phyloP scores from a whole-genome alignment of 192 early-diverging fungal species.

The Umbelopsis vinacea region DNA sequence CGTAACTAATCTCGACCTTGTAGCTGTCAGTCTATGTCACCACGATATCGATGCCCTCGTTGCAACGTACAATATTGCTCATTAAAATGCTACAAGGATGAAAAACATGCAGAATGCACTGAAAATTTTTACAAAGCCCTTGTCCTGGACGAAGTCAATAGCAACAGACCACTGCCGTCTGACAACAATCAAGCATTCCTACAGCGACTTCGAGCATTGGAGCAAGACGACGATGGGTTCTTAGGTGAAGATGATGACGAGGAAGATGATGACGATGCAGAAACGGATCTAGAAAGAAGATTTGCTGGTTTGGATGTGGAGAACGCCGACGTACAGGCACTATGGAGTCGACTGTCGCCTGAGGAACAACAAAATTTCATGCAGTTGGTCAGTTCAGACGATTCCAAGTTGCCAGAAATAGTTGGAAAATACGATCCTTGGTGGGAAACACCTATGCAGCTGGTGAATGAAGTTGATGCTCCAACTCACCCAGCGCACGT shows the following conservation, averaged over 20 bases:
- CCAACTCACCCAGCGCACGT: neutral
- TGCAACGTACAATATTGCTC: constrained; percentile 73
- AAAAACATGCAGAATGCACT: constrained; percentile 39
- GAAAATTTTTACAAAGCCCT: constrained; percentile 67
- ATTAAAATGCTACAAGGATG: constrained; percentile 63
- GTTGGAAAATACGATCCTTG: neutral
- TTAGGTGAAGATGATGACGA: constrained; percentile 32
- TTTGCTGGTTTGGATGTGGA: constrained; percentile 55
- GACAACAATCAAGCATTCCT: constrained; percentile 57
- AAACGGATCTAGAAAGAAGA: constrained; percentile 43
- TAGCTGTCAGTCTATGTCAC: constrained; percentile 60
- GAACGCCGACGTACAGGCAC: constrained; percentile 43
- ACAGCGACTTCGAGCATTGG: constrained; percentile 53
- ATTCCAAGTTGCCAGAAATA: neutral
- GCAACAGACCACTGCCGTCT: constrained; percentile 13
- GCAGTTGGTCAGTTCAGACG: neutral
- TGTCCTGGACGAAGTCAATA: constrained; percentile 57
- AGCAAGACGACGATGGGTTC: constrained; percentile 44
- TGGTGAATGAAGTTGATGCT: constrained; percentile 4
- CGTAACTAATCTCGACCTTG: neutral
- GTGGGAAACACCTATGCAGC: neutral
- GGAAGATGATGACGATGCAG: constrained; percentile 33
- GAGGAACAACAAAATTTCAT: constrained; percentile 54
- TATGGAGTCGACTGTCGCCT: constrained; percentile 52
- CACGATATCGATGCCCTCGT: constrained; percentile 68